Conservation (phyloP, 768 basidiomycete species). For the Suillus subluteus region DNA sequence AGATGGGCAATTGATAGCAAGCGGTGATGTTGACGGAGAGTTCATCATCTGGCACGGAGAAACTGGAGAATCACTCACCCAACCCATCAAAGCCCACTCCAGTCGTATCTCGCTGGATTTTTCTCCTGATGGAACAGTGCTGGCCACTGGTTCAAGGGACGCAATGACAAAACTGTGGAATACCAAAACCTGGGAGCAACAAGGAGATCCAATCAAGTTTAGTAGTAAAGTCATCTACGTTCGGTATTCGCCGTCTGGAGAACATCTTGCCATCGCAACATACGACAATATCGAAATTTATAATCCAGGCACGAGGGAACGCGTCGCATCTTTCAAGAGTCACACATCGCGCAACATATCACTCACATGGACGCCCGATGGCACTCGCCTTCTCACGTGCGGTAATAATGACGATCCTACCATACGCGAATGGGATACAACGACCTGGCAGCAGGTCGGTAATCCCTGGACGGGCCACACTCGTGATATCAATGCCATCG, state of each 20-base stretch:
- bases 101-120: not conserved
- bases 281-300: not conserved
- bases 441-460: not conserved
- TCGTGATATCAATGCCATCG: rapidly evolving
- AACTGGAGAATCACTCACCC: not conserved
- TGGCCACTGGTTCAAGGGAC: not conserved
- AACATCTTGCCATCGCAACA: not conserved
- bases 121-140: not conserved
- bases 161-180: not conserved
- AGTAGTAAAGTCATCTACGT: not conserved
- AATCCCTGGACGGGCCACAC: not conserved
- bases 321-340: not conserved
- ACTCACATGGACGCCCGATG: not conserved
- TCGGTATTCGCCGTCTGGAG: not conserved
- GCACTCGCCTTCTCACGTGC: not conserved
- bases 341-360: not conserved
- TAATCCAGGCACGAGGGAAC: not conserved
- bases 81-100: not conserved
- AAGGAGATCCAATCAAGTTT: not conserved
- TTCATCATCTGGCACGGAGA: not conserved
- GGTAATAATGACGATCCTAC: not conserved
- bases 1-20: not conserved
- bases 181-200: not conserved
- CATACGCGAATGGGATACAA: not conserved
- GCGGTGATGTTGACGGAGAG: not conserved